Evolutionary conservation across 1,284 basidiomycete genomes (phyloP).

Genomic region (Ganoderma lingzhi): DNA sequence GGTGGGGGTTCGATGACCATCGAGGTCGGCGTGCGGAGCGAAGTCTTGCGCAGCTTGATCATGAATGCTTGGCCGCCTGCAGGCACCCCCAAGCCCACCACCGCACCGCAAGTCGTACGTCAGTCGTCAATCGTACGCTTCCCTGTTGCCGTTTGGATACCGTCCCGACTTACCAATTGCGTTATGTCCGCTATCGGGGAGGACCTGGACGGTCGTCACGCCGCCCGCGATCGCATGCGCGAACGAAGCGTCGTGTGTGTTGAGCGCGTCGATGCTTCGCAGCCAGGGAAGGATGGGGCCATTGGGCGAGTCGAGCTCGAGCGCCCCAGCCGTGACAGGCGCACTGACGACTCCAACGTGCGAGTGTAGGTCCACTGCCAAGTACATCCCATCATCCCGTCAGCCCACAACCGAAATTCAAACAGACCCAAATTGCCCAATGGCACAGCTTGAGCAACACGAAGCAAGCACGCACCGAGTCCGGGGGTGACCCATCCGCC

Average conservation of each 20-base stretch:
- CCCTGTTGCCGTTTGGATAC: neutral
- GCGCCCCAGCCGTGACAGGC: constrained; percentile 56
- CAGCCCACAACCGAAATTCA: neutral
- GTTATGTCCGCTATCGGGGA: constrained; percentile 42
- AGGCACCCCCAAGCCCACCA: neutral
- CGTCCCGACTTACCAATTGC: constrained; percentile 38
- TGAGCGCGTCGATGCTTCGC: constrained; percentile 55
- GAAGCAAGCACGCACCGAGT: constrained; percentile 44
- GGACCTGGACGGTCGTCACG: constrained; percentile 55
- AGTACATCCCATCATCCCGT: neutral
- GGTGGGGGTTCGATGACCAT: constrained; percentile 58
- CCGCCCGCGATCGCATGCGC: constrained; percentile 54
- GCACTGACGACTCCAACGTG: constrained; percentile 77
- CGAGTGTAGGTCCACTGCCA: constrained; percentile 78
- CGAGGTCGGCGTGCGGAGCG: constrained; percentile 52
- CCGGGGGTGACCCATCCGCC: constrained; percentile 78
- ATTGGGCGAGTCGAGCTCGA: constrained; percentile 62
- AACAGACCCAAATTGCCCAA: constrained; percentile 35
- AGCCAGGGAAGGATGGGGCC: constrained; percentile 58
- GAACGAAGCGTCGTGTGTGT: constrained; percentile 58
- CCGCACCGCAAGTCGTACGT: neutral
- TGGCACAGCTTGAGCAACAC: neutral
- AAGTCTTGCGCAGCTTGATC: constrained; percentile 58
- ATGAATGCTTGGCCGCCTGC: constrained; percentile 57
- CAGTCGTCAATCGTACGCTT: neutral